A percentile compares a stretch with the other conserved stretches of the same genome.
phyloP scores from a whole-genome alignment of 768 basidiomycete species.

The Serendipita sp. region DNA sequence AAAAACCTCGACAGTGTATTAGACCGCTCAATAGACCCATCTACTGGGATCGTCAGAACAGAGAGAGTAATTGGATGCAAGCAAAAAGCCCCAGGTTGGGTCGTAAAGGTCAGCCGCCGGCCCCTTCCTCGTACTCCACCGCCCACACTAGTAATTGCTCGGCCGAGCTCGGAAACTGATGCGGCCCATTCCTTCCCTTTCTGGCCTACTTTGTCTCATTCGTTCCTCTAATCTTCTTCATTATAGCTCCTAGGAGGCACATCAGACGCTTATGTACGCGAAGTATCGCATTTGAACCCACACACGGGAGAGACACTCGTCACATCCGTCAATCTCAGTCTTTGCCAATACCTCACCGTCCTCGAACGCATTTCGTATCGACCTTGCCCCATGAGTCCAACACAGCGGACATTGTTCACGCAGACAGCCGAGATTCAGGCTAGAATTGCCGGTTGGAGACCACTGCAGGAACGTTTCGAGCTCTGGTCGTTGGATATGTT shows the following conservation, averaged over 20 bases:
- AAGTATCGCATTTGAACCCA: conserved; percentile 88
- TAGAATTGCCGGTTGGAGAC: conserved; percentile 63
- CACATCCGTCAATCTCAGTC: conserved; percentile 81
- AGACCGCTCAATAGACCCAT: conserved; percentile 66
- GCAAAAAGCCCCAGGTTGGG: conserved; percentile 83
- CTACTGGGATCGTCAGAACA: conserved; percentile 78
- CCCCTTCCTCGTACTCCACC: no score
- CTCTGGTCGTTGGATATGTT: conserved; percentile 76
- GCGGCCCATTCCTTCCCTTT: not conserved
- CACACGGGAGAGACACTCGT: conserved; percentile 62
- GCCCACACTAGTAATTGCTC: conserved; percentile 3
- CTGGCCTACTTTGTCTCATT: conserved; percentile 4
- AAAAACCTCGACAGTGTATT: conserved; percentile 30
- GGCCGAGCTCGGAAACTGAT: not conserved
- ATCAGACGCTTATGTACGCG: conserved; percentile 86
- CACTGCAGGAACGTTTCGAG: conserved; percentile 70
- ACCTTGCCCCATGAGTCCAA: conserved; percentile 33
- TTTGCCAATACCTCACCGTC: conserved; percentile 90
- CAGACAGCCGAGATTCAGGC: conserved; percentile 91
- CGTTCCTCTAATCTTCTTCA: conserved; percentile 7
- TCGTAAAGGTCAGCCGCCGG: conserved; percentile 55
- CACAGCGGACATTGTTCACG: conserved; percentile 48
- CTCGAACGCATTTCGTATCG: conserved; percentile 79
- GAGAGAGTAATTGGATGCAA: conserved; percentile 83
- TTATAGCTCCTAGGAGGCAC: conserved; percentile 75